Evolutionary conservation across 106 monocot species (phyloP), one percentile per base, ranked within the genome.

Genomic region (Dendrobium nobile): DNA sequence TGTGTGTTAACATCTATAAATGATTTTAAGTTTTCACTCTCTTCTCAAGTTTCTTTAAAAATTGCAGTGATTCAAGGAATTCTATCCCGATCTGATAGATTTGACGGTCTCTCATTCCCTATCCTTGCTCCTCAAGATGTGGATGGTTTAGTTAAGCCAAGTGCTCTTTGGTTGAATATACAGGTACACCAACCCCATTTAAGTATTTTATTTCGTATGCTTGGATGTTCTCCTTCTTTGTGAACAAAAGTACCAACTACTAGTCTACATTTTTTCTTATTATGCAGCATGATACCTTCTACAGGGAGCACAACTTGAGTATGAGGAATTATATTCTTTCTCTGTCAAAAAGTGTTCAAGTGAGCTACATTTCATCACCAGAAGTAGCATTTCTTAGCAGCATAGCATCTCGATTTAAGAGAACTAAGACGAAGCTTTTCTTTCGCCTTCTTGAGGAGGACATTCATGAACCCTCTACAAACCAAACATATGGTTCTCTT

Each of bases 251-350:
- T 67, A 54, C 33, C 18, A 6, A 41, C 67, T 47, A 37, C 79
- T 37, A 37, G 3, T 37, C 18, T 73, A 75, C 79, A 7, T 54
- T 43, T 72, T 47, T 72, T 22, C 47, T 51, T 13, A 51, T 24
- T 40, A n/a, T 83, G 86, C 88, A 96, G 98, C 80, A 99, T 82
- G 95, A 86, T 75, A 70, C 61, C 9, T 99, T 99, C 85, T 99
- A 93, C 87, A 87, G 78, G 3, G 84, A 88, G 42, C 90, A 95
- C 48, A 93, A 93, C 37, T 72, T 99, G 55, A 99, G 87, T 89
- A 93, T 99, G 92, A 87, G 73, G 78, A 91, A n/a, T 15, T 93
- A 91, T 78, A 3, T 95, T 9, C 41, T 82, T 75, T 82, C 85
- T 26, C 67, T 87, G 10, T 84, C 84, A 68, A 89, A 79, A 16